Evolutionary conservation across 768 basidiomycete species (phyloP).

Genomic region (Pleurotus eryngii): DNA sequence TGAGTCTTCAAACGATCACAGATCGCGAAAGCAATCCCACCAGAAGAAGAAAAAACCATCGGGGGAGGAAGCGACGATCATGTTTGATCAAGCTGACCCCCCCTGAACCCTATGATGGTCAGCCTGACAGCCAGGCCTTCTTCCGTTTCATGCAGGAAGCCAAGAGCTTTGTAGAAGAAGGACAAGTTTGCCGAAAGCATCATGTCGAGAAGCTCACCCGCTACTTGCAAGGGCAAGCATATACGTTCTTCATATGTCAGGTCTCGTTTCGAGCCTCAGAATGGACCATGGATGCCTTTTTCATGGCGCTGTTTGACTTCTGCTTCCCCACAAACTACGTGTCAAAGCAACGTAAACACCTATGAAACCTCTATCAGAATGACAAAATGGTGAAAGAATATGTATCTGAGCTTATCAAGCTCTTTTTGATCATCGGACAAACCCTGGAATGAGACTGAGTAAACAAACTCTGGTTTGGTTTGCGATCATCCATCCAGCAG

Average conservation of each 20-base stretch:
- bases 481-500: no score
- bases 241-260: conserved; percentile 26
- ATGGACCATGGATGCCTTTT: conserved; percentile 28
- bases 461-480: no score
- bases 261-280: conserved; percentile 19
- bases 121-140: conserved; percentile 15
- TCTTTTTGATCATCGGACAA: conserved; percentile 2
- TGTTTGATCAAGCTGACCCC: conserved; percentile 14
- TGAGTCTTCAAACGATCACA: not conserved
- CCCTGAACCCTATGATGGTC: conserved; percentile 23
- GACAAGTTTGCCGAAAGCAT: conserved; percentile 7
- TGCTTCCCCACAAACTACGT: conserved; percentile 30
- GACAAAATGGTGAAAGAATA: conserved; percentile 25
- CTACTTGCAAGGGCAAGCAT: conserved; percentile 27
- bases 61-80: conserved; percentile 11
- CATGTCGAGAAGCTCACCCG: conserved; percentile 19
- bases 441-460: no score
- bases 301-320: conserved; percentile 29
- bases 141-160: conserved; percentile 24
- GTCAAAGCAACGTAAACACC: conserved; percentile 12
- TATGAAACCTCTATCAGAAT: conserved; percentile 20
- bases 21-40: not conserved
- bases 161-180: conserved; percentile 20
- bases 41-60: not conserved
- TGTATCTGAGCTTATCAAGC: conserved; percentile 26